Evolutionary conservation across 176 grass and related monocot genomes (phyloP).

Genomic region (Avena insularis): DNA sequence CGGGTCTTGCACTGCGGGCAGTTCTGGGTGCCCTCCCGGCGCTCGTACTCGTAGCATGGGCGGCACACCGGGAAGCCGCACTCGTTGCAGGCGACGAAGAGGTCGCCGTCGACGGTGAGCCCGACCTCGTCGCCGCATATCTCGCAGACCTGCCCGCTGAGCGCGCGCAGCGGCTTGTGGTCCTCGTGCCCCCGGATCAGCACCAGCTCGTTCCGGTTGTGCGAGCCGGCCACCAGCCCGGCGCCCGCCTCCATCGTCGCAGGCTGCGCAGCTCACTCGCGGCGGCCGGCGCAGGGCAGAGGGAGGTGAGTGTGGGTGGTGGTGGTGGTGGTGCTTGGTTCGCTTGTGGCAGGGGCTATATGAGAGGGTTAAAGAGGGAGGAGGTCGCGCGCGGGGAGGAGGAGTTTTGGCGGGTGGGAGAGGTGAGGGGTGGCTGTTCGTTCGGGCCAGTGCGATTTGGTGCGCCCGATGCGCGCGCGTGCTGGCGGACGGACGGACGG

Average conservation of each 20-base stretch:
- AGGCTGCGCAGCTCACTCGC: neutral
- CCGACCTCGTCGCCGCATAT: conserved; percentile 94
- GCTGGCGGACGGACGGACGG: neutral
- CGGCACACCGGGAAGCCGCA: conserved; percentile 98
- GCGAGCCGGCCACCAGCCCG: conserved; percentile 85
- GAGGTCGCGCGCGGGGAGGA: neutral
- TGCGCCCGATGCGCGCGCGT: conserved; percentile 27
- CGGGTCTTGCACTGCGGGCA: conserved; percentile 99
- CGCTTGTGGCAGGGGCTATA: conserved; percentile 64
- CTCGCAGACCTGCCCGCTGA: conserved; percentile 98
- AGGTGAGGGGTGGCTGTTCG: conserved; percentile 57
- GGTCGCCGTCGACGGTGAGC: conserved; percentile 78
- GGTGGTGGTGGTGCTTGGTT: neutral
- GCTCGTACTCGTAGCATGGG: conserved; percentile 98
- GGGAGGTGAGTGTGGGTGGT: neutral
- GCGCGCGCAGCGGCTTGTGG: conserved; percentile 72
- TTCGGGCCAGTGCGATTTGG: conserved; percentile 42
- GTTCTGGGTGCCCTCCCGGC: conserved; percentile 91
- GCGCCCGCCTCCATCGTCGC: conserved; percentile 77
- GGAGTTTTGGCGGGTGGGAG: conserved; percentile 49
- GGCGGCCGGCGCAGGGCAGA: neutral
- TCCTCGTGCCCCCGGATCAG: conserved; percentile 98
- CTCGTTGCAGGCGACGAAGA: conserved; percentile 98
- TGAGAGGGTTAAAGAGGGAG: conserved; percentile 29
- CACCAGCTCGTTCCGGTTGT: conserved; percentile 98